Percentiles rank a stretch among this genome's conserved stretches.
phyloP scores from a whole-genome alignment of 371 early-diverging fungal species.

The Zychaea mexicana region DNA sequence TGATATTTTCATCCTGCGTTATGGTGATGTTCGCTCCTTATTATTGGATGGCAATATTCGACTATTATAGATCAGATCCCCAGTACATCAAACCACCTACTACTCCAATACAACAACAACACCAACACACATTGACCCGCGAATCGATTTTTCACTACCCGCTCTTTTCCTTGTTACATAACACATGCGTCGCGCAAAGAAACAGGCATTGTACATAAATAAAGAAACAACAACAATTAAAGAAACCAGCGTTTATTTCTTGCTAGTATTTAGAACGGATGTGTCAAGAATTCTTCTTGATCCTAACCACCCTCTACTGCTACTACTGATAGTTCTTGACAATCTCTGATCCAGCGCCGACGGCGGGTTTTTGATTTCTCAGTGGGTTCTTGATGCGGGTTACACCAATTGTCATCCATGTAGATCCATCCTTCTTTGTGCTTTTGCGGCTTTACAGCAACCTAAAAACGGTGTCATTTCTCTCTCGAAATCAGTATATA shows the following conservation, averaged over 20 bases:
- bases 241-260: too few relatives aligned
- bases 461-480: slow-evolving; percentile 1
- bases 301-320: neutral
- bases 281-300: neutral
- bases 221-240: too few relatives aligned
- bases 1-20: slow-evolving; percentile 30
- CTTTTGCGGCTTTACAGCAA: slow-evolving; percentile 21
- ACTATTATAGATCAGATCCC: slow-evolving; percentile 12
- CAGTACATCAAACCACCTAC: too few relatives aligned
- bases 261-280: too few relatives aligned
- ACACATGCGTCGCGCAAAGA: too few relatives aligned
- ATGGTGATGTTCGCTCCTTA: slow-evolving; percentile 20
- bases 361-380: slow-evolving; percentile 8
- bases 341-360: slow-evolving; percentile 19
- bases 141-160: too few relatives aligned
- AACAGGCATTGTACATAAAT: too few relatives aligned
- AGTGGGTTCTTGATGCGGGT: neutral
- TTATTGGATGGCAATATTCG: slow-evolving; percentile 19
- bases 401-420: slow-evolving; percentile 26
- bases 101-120: too few relatives aligned
- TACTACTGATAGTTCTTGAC: neutral
- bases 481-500: too few relatives aligned
- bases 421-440: slow-evolving; percentile 28
- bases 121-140: too few relatives aligned
- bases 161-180: neutral